Evolutionary conservation across 2,329 filamentous ascomycete species (phyloP), one percentile per base, ranked within the genome.

Genomic region (Apiospora marii): DNA sequence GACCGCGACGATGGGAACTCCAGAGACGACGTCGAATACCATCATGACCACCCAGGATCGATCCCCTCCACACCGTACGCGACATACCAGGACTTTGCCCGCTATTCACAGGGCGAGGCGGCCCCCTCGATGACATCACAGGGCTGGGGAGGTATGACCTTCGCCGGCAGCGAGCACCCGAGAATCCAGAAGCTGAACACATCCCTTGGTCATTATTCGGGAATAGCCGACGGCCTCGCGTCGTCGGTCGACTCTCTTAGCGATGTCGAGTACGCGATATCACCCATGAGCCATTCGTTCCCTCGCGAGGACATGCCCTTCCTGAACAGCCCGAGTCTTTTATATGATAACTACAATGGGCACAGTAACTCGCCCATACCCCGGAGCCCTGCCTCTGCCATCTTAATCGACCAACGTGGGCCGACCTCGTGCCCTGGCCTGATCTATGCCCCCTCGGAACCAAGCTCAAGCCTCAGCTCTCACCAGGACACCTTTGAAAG

Each of bases 401-500:
- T 91, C 74, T 86, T 90, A 79, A 85, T 90, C 74, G 88, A 89
- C 72, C 87, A 88, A 71, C 85, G 87, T 75, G 87, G 86, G 19
- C 88, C 89, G 53, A 89, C 88, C 5, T 90, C 90, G 19, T 92
- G 87, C 77, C 89, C 89, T n/a, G 86, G 89, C 74, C 85, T 90
- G 49, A 86, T 88, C 74, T 91, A 91, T 76, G 85, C 87, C n/a
- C 85, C 87, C 10, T 91, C 89, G 5, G 90, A 92, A 77, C 86
- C 86, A 71, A 86, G 88, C 78, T 91, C 89, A 51, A 91, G 88
- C 79, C 86, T 91, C 72, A 85, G 87, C 75, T 90, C 89, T 41
- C 89, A 91, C 76, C 84, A 87, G 75, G 89, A 91, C 74, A 84
- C 84, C 72, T 89, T 90, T 78, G 90, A 91, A 78, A 84, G 85